Evolutionary conservation across 495 filamentous ascomycete genomes (phyloP).

Genomic region (Halenospora varia): DNA sequence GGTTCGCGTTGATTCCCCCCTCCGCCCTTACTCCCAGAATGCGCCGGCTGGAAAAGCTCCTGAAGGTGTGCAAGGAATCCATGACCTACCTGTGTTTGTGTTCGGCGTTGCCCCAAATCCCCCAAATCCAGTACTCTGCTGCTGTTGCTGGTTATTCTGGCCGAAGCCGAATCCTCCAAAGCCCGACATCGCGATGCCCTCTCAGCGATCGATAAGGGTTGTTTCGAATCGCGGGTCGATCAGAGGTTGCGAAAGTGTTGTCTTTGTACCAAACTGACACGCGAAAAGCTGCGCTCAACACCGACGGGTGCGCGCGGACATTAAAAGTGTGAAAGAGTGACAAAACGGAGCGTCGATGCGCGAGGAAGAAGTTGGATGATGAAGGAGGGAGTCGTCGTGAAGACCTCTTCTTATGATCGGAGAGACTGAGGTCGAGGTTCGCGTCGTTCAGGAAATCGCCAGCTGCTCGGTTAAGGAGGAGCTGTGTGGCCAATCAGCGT

Average conservation of each 20-base stretch:
- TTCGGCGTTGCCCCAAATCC: conserved; percentile 37
- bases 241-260: conserved; percentile 5
- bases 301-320: conserved; percentile 14
- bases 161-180: conserved; percentile 52
- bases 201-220: not conserved
- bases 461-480: not conserved
- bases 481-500: too few species aligned
- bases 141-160: conserved; percentile 45
- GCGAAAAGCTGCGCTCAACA: conserved; percentile 21
- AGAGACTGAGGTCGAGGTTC: not conserved
- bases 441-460: not conserved
- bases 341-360: conserved; percentile 14
- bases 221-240: conserved; percentile 1
- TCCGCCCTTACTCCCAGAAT: conserved; percentile 16
- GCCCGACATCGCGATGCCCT: conserved; percentile 36
- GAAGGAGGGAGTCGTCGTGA: not conserved
- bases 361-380: conserved; percentile 7
- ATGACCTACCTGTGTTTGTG: conserved; percentile 45
- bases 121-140: conserved; percentile 50
- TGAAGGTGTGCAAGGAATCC: conserved; percentile 27
- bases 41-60: conserved; percentile 3
- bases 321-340: conserved; percentile 23
- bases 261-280: conserved; percentile 4
- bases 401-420: not conserved
- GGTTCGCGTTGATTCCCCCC: conserved; percentile 17